Conservation (phyloP, 345 rosid species). For the Populus simonii region DNA sequence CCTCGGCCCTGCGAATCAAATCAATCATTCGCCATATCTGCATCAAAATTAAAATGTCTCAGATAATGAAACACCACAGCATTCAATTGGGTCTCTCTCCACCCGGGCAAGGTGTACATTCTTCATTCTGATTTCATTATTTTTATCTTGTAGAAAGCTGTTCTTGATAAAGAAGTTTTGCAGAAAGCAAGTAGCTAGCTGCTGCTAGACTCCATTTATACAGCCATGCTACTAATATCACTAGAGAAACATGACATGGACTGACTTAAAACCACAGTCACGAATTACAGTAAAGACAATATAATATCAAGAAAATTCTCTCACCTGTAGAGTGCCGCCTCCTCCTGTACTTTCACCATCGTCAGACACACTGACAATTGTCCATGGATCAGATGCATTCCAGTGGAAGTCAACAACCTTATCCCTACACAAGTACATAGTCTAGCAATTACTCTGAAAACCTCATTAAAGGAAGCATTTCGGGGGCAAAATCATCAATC, state of each 20-base stretch:
- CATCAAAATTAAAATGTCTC: constrained; percentile 3
- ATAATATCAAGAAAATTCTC: background rate
- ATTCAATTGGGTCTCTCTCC: background rate
- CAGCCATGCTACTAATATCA: too few species aligned
- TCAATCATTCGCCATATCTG: constrained; percentile 76
- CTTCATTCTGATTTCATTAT: too few species aligned
- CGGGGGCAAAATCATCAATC: background rate
- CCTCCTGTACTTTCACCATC: constrained; percentile 60
- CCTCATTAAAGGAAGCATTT: background rate
- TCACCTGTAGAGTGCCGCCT: constrained; percentile 70
- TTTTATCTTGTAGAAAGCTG: too few species aligned
- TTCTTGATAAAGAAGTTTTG: too few species aligned
- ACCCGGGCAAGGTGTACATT: too few species aligned
- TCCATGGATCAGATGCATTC: constrained; percentile 68
- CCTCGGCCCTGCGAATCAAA: constrained; percentile 53
- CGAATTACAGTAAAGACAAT: too few species aligned
- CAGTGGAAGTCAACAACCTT: constrained; percentile 68
- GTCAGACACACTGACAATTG: constrained; percentile 64
- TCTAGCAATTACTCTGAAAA: background rate
- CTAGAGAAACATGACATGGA: too few species aligned
- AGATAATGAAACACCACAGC: background rate
- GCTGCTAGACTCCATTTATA: too few species aligned
- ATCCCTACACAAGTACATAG: constrained; percentile 38
- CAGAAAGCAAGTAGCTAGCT: too few species aligned
- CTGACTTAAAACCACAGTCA: background rate